Evolutionary conservation across 202 grass and related monocot species (phyloP).

Genomic region (Musa balbisiana): DNA sequence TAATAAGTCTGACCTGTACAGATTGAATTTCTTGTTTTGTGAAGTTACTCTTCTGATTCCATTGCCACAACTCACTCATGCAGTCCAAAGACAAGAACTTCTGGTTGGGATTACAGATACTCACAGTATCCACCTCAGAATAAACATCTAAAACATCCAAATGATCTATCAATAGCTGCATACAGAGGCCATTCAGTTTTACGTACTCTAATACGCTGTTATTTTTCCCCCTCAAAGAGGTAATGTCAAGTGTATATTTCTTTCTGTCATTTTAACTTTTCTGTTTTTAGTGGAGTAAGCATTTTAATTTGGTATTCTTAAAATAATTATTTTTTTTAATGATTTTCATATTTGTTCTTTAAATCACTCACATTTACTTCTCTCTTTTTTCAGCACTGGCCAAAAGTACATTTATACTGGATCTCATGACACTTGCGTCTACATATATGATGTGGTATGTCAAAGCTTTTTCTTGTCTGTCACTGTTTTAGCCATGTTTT

Average conservation of each 20-base stretch:
- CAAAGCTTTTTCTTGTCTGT: not conserved
- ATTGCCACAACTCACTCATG: not conserved
- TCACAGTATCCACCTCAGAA: slow-evolving; percentile 46
- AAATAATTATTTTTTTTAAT: not conserved
- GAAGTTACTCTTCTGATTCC: slow-evolving; percentile 14
- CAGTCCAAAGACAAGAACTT: slow-evolving; percentile 32
- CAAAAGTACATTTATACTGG: slow-evolving; percentile 89
- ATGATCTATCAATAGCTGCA: slow-evolving; percentile 75
- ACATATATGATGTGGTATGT: slow-evolving; percentile 82
- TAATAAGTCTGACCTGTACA: not conserved
- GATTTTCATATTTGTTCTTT: not conserved
- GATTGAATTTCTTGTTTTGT: not conserved
- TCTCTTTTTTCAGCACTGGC: slow-evolving; percentile 51
- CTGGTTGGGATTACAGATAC: slow-evolving; percentile 65
- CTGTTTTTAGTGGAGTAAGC: too few relatives aligned
- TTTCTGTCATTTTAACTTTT: not conserved
- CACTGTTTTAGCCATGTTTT: not conserved
- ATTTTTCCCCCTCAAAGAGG: slow-evolving; percentile 74
- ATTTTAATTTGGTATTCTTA: too few relatives aligned
- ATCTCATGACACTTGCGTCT: slow-evolving; percentile 54
- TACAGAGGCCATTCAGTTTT: slow-evolving; percentile 77
- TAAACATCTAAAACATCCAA: slow-evolving; percentile 55
- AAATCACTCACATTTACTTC: slow-evolving; percentile 8
- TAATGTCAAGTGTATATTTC: slow-evolving; percentile 4
- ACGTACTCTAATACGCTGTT: slow-evolving; percentile 77